A percentile compares a stretch with the other conserved stretches of the same genome.
phyloP scores from a whole-genome alignment of 768 basidiomycete species.

The Leccinum longicurvipes region DNA sequence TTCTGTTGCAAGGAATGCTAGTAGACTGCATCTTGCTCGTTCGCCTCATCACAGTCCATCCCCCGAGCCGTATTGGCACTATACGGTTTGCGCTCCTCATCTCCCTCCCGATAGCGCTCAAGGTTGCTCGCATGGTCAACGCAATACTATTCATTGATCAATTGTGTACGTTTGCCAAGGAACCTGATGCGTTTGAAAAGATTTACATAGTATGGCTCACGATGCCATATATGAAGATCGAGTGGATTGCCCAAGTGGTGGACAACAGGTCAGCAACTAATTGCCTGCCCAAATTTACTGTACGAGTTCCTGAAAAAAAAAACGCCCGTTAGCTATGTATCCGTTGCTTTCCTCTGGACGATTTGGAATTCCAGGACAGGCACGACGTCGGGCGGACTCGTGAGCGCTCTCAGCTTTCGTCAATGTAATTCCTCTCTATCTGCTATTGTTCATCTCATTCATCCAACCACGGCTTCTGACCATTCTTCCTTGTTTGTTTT shows the following conservation, averaged over 20 bases:
- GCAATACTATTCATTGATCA: slow-evolving; percentile 26
- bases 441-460: too few species aligned
- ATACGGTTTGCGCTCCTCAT: slow-evolving; percentile 17
- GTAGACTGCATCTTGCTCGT: slow-evolving; percentile 28
- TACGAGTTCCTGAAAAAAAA: too few species aligned
- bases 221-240: slow-evolving; percentile 28
- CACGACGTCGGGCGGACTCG: too few species aligned
- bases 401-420: too few species aligned
- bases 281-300: too few species aligned
- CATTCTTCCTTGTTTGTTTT: too few species aligned
- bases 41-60: slow-evolving; percentile 29
- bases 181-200: slow-evolving; percentile 14
- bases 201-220: slow-evolving; percentile 11
- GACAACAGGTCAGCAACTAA: too few species aligned
- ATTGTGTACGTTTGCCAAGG: slow-evolving; percentile 18
- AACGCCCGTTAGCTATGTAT: too few species aligned
- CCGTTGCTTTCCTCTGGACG: too few species aligned
- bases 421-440: too few species aligned
- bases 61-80: slow-evolving; percentile 13
- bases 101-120: slow-evolving; percentile 25
- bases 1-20: slow-evolving; percentile 26
- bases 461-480: too few species aligned
- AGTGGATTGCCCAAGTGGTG: slow-evolving; percentile 25
- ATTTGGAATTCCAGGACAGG: too few species aligned
- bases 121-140: slow-evolving; percentile 27